A percentile compares a stretch with the other conserved stretches of the same genome.
Evolutionary conservation across 1,284 basidiomycete species (phyloP).

Genomic region (Malassezia pachydermatis): DNA sequence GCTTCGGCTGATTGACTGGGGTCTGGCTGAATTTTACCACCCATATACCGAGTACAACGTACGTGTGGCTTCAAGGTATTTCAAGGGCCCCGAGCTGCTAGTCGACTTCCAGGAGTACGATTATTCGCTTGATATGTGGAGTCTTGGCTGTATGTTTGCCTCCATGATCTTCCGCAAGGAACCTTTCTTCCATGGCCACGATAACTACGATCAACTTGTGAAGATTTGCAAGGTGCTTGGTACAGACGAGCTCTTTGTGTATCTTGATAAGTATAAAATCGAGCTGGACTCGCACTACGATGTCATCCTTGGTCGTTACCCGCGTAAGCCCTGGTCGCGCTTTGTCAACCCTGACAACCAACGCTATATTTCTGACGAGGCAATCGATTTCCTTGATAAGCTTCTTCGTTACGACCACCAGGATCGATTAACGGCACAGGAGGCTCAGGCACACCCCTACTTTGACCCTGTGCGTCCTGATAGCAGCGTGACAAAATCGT

Average conservation of each 20-base stretch:
- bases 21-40: slow-evolving; percentile 95
- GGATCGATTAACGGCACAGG: slow-evolving; percentile 76
- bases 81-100: slow-evolving; percentile 92
- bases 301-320: slow-evolving; percentile 54
- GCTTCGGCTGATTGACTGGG: slow-evolving; percentile 95
- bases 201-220: slow-evolving; percentile 96
- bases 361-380: slow-evolving; percentile 77
- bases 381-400: slow-evolving; percentile 78
- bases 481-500: too few species aligned
- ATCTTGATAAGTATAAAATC: slow-evolving; percentile 58
- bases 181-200: slow-evolving; percentile 97
- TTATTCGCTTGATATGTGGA: slow-evolving; percentile 86
- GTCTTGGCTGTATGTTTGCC: slow-evolving; percentile 87
- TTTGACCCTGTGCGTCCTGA: slow-evolving; percentile 42
- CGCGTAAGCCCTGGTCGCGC: slow-evolving; percentile 68
- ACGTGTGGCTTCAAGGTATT: slow-evolving; percentile 90
- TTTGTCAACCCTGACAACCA: slow-evolving; percentile 64
- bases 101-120: slow-evolving; percentile 98
- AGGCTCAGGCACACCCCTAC: slow-evolving; percentile 46
- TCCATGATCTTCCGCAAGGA: slow-evolving; percentile 91
- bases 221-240: slow-evolving; percentile 97
- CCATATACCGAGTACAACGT: slow-evolving; percentile 97
- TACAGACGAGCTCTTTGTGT: slow-evolving; percentile 80
- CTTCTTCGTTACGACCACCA: slow-evolving; percentile 92
- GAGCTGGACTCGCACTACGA: slow-evolving; percentile 51